phyloP scores from a whole-genome alignment of 208 protist species.

The Polymyxa betae region DNA sequence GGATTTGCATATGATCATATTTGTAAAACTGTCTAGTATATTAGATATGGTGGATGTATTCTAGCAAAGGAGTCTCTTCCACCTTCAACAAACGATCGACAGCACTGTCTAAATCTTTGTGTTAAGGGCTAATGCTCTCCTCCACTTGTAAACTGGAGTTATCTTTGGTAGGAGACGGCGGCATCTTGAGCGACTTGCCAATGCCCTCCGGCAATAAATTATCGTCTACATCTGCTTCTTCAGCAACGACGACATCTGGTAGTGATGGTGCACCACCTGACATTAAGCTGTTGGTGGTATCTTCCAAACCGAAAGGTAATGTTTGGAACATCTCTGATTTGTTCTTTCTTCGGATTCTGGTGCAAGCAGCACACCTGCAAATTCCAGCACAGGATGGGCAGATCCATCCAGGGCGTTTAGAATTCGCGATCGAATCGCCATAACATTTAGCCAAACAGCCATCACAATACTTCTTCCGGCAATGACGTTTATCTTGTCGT shows the following conservation, averaged over 20 bases:
- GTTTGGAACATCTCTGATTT: not conserved
- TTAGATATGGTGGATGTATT: not conserved
- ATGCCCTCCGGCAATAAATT: not conserved
- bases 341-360: not conserved
- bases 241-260: not conserved
- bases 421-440: constrained; percentile 33
- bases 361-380: constrained; percentile 47
- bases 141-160: not conserved
- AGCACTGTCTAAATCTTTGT: not conserved
- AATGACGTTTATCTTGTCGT: constrained; percentile 27
- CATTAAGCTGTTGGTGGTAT: not conserved
- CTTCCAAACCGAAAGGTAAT: not conserved
- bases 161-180: too few relatives aligned
- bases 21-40: constrained; percentile 11
- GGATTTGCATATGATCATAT: not conserved
- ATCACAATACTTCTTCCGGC: constrained; percentile 50
- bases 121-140: not conserved
- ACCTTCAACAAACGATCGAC: not conserved
- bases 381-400: constrained; percentile 43
- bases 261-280: not conserved
- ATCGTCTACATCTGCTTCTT: not conserved
- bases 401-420: constrained; percentile 30
- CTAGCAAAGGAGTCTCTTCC: not conserved
- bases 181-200: not conserved
- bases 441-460: constrained; percentile 35